Evolutionary conservation across 2,329 filamentous ascomycete species (phyloP).

Genomic region (Dryadomyces sulphureus): DNA sequence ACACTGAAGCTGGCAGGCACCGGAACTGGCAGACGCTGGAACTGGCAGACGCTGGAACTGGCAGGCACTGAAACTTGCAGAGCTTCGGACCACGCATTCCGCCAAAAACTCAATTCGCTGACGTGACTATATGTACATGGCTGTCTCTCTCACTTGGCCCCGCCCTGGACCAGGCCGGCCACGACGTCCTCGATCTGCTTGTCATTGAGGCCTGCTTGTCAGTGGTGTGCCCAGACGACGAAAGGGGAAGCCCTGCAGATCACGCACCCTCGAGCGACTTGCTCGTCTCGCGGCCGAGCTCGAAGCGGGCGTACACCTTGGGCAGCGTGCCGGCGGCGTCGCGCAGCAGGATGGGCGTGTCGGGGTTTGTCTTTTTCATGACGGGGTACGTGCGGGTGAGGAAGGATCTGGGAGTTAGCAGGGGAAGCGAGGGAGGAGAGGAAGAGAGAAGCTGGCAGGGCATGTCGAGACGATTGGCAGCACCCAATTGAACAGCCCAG

Average conservation of each 20-base stretch:
- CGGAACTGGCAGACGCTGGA: too few species aligned
- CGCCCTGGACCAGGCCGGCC: slow-evolving; percentile 35
- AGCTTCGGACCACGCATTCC: background rate
- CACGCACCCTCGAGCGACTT: slow-evolving; percentile 35
- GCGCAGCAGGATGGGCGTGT: slow-evolving; percentile 84
- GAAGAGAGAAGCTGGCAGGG: background rate
- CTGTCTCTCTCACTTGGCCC: slow-evolving; percentile 8
- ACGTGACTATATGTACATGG: too few species aligned
- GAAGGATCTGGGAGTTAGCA: slow-evolving; percentile 51
- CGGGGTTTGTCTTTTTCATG: slow-evolving; percentile 98
- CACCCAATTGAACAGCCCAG: too few species aligned
- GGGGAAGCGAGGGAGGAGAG: background rate
- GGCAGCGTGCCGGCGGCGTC: slow-evolving; percentile 78
- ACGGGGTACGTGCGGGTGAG: slow-evolving; percentile 83
- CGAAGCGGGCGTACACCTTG: slow-evolving; percentile 83
- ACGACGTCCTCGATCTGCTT: slow-evolving; percentile 48
- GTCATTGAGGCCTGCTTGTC: slow-evolving; percentile 31
- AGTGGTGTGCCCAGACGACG: background rate
- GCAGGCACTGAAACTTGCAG: too few species aligned
- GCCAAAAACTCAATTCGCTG: too few species aligned
- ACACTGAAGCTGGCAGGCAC: too few species aligned
- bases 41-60: too few species aligned
- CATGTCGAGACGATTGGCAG: too few species aligned
- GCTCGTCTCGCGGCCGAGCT: slow-evolving; percentile 41
- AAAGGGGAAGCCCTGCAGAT: too few species aligned